phyloP scores from a whole-genome alignment of 2,329 filamentous ascomycete genomes.

The Nannizziopsis barbatae region DNA sequence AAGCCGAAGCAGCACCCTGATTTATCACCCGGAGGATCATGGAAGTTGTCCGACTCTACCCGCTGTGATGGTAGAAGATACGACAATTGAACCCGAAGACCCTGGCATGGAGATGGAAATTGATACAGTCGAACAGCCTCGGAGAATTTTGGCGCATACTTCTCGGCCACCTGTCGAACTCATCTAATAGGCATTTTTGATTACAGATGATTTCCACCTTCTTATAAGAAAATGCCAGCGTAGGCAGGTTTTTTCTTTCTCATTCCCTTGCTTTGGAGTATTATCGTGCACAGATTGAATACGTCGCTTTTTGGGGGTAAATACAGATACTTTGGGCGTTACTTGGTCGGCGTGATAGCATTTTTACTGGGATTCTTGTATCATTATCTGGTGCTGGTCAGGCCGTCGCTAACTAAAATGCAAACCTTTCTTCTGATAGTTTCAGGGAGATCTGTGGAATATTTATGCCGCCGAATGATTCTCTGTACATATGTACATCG shows the following conservation, averaged over 20 bases:
- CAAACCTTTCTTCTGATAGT: no score
- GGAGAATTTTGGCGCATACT: slow-evolving; percentile 42
- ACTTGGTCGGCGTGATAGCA: no score
- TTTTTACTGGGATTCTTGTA: no score
- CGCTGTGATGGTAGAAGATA: slow-evolving; percentile 54
- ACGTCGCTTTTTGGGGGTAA: no score
- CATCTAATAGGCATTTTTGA: slow-evolving; percentile 33
- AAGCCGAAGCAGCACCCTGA: slow-evolving; percentile 47
- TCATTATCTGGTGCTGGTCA: no score
- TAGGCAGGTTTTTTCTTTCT: neutral
- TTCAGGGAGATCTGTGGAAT: no score
- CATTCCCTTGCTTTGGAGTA: no score
- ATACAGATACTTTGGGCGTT: no score
- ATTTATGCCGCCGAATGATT: no score
- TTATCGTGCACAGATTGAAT: no score
- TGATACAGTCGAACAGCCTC: slow-evolving; percentile 34
- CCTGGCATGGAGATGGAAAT: slow-evolving; percentile 35
- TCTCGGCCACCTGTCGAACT: slow-evolving; percentile 46
- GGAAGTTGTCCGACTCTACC: slow-evolving; percentile 49
- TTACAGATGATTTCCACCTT: neutral
- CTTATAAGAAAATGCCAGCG: neutral
- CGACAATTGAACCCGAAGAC: slow-evolving; percentile 36
- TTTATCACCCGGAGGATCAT: slow-evolving; percentile 53
- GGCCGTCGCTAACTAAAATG: no score
- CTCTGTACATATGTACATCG: no score